Percentiles rank a stretch among this genome's conserved stretches.
These are phyloP conservation scores for Salvia sclarea DNA, from an alignment of 305 asterid species.

Conservation along the genomic window DNA sequence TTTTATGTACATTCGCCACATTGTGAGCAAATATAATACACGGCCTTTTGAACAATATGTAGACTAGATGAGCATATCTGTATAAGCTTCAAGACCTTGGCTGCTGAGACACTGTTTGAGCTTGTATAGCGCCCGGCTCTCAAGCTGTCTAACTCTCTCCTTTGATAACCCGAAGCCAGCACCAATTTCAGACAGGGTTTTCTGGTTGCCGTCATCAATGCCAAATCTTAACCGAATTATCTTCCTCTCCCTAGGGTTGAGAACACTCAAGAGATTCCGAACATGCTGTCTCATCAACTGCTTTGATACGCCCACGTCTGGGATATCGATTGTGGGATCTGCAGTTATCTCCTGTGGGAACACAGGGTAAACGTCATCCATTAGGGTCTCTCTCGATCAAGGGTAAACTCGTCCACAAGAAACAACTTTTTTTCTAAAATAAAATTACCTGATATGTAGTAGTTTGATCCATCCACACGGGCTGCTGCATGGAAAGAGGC, in stretches of 20 bases:
- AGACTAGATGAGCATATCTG: slow-evolving; percentile 52
- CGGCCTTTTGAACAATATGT: background rate
- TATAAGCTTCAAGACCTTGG: slow-evolving; percentile 72
- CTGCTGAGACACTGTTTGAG: slow-evolving; percentile 60
- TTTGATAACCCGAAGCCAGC: slow-evolving; percentile 65
- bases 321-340: slow-evolving; percentile 63
- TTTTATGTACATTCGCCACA: slow-evolving; percentile 40
- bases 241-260: slow-evolving; percentile 79
- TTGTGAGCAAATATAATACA: slow-evolving; percentile 14
- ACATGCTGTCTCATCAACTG: slow-evolving; percentile 80
- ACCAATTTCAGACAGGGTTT: slow-evolving; percentile 79
- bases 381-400: background rate
- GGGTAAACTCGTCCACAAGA: background rate
- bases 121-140: slow-evolving; percentile 51
- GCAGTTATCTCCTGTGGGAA: slow-evolving; percentile 77
- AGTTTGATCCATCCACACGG: slow-evolving; percentile 71
- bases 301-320: slow-evolving; percentile 56
- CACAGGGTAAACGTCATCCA: background rate
- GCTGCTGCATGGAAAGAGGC: slow-evolving; percentile 80
- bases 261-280: slow-evolving; percentile 62
- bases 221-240: slow-evolving; percentile 76
- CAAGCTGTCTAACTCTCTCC: slow-evolving; percentile 59
- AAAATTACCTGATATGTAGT: slow-evolving; percentile 71
- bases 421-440: no score
- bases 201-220: slow-evolving; percentile 51